Base-by-base conservation (phyloP, 2,329 filamentous ascomycete genomes). In the Pseudogymnoascus sp. region DNA sequence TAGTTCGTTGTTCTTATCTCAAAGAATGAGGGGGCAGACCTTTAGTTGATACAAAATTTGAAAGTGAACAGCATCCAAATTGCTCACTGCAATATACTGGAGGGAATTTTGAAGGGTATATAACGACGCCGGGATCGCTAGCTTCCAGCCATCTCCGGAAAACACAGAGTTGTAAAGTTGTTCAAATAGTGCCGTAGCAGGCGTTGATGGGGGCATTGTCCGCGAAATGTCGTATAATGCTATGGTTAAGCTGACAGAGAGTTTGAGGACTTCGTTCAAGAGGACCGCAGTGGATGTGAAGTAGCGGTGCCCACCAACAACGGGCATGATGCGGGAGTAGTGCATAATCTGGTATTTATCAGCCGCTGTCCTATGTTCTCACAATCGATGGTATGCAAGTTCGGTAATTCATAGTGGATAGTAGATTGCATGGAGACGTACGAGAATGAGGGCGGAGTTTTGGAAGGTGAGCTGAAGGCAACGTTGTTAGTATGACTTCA, bases 21-120 rank as follows among this genome's bases (percentile, higher is more conserved):
- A 39, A 25, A 21, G 13, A 16, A 23, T 19, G 37, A 23, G 11
- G 13, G n/a, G 14, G 6, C 75, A n/a, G 71, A 85, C 84, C 80
- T 97, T 97, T 65, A 98, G 81, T 77, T 99, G 93, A 74, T 95
- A 96, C 25, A 95, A 85, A 65, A 96, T 88, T 76, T 97, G 93
- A 73, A 97, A 98, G 63, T 93, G 92, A 4, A 95, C 92, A 0
- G 93, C 90, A 71, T 96, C 92, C 70, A 98, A 77, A 69, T 98
- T 97, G 66, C 90, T 92, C 10, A 97, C 86, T 1, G 92, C 93
- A 62, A 96, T 84, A 73, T 97, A 99, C 75, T 97, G 92, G 63
- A 98, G 79, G n/a, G 90, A 90, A 73, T 97, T 98, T 72, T 97
- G 92, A 28, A 97, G 75, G 0, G 93, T 96, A 74, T 96, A 98